phyloP scores from a whole-genome alignment of 257 asterid genomes.

The Nicotiana noctiflora region DNA sequence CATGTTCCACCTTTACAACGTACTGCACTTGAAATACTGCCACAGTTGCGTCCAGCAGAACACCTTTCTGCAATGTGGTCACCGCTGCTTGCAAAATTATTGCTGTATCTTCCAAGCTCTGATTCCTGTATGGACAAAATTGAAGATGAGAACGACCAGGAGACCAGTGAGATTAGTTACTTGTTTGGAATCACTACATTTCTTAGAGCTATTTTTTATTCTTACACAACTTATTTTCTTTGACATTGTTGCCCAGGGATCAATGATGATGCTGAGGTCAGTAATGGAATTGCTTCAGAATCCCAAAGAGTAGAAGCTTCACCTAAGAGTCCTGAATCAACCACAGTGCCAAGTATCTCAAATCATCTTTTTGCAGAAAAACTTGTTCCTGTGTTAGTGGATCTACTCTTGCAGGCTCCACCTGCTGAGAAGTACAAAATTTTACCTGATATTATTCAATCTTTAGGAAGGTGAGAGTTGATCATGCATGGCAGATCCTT shows the following conservation, averaged over 20 bases:
- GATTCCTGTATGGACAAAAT: constrained; percentile 43
- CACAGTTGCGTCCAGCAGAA: constrained; percentile 59
- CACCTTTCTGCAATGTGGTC: constrained; percentile 87
- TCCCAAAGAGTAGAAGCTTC: constrained; percentile 37
- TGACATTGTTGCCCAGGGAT: constrained; percentile 13
- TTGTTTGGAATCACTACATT: neutral
- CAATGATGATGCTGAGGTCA: constrained; percentile 19
- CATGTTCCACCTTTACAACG: constrained; percentile 84
- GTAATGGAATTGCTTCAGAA: constrained; percentile 33
- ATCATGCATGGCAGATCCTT: neutral
- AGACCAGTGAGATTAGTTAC: constrained; percentile 7
- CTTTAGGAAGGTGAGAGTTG: constrained; percentile 83
- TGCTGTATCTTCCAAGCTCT: constrained; percentile 76
- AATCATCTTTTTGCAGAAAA: constrained; percentile 67
- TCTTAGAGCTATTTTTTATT: neutral
- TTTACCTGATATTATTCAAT: constrained; percentile 61
- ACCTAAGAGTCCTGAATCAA: constrained; percentile 23
- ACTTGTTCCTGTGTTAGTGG: constrained; percentile 74
- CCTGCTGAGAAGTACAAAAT: constrained; percentile 50
- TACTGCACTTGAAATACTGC: constrained; percentile 69
- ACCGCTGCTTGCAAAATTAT: constrained; percentile 48
- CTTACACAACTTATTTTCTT: neutral
- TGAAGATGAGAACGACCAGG: constrained; percentile 31
- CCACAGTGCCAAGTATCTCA: constrained; percentile 26
- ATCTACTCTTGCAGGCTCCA: constrained; percentile 74